phyloP scores from a whole-genome alignment of 2,329 filamentous ascomycete genomes.

The Alternaria dauci region DNA sequence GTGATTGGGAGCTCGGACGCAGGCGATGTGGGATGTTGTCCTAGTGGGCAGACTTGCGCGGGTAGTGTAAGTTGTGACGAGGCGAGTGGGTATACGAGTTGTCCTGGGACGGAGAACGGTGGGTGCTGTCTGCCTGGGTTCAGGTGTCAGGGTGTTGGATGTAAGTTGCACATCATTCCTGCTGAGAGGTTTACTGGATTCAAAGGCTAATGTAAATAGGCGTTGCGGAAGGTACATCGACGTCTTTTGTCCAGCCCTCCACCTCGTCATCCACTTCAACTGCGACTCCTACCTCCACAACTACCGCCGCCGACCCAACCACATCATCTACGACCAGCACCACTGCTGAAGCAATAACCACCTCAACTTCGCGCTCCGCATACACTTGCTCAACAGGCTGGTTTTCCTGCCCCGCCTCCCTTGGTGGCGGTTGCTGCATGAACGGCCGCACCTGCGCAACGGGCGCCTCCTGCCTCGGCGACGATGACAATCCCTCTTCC shows the following conservation, averaged over 20 bases:
- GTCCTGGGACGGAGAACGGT: conserved; percentile 70
- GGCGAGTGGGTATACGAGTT: conserved; percentile 68
- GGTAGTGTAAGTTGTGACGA: conserved; percentile 69
- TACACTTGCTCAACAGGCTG: conserved; percentile 56
- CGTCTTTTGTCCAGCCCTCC: conserved; percentile 38
- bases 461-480: conserved; percentile 49
- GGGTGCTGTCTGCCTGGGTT: conserved; percentile 80
- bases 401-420: conserved; percentile 55
- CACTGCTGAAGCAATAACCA: conserved; percentile 15
- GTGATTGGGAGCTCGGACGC: conserved; percentile 61
- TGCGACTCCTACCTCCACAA: conserved; percentile 42
- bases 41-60: conserved; percentile 68
- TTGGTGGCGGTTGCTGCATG: conserved; percentile 61
- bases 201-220: conserved; percentile 27
- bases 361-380: conserved; percentile 21
- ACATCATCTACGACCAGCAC: conserved; percentile 24
- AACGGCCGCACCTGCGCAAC: conserved; percentile 56
- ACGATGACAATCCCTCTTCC: conserved; percentile 40
- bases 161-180: conserved; percentile 57
- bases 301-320: conserved; percentile 51
- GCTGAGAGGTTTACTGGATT: fast-evolving
- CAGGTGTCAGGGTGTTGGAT: conserved; percentile 73
- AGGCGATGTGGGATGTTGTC: conserved; percentile 79
- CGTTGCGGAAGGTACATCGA: conserved; percentile 41
- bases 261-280: conserved; percentile 16